Evolutionary conservation across 306 rosid species (phyloP).

Genomic region (Cicer judaicum): DNA sequence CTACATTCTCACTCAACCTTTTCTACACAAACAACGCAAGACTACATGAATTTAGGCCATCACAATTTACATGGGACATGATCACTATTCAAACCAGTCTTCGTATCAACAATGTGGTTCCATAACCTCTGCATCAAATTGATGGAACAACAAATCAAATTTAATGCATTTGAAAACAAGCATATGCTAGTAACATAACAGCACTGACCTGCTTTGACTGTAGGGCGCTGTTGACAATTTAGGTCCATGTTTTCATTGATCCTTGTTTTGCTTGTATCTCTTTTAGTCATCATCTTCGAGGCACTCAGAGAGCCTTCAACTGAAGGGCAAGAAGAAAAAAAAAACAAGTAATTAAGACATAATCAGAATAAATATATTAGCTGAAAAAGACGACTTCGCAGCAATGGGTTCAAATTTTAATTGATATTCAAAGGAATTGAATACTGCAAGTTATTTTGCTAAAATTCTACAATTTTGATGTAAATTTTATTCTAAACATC

Average conservation of each 20-base stretch:
- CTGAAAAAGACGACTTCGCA: slow-evolving; percentile 9
- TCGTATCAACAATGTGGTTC: slow-evolving; percentile 49
- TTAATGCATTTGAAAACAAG: slow-evolving; percentile 36
- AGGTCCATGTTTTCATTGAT: slow-evolving; percentile 33
- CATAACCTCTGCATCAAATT: slow-evolving; percentile 52
- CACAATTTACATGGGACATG: slow-evolving; percentile 1
- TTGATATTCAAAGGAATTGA: slow-evolving; percentile 17
- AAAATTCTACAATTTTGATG: not conserved
- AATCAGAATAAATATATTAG: slow-evolving; percentile 1
- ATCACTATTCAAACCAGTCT: slow-evolving; percentile 20
- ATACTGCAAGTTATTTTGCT: slow-evolving; percentile 2
- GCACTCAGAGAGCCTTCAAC: slow-evolving; percentile 92
- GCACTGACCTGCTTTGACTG: slow-evolving; percentile 60
- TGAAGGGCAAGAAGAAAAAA: slow-evolving; percentile 33
- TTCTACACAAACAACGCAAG: not conserved
- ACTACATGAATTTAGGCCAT: slow-evolving; percentile 29
- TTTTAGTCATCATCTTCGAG: slow-evolving; percentile 54
- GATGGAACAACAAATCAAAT: slow-evolving; percentile 29
- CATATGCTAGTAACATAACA: slow-evolving; percentile 4
- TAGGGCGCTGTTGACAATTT: slow-evolving; percentile 42
- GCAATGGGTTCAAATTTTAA: slow-evolving; percentile 16
- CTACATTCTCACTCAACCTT: slow-evolving; percentile 33
- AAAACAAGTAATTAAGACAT: slow-evolving; percentile 19
- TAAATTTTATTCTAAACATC: slow-evolving; percentile 10
- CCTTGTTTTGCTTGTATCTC: slow-evolving; percentile 53